Evolutionary conservation across 2,329 filamentous ascomycete genomes (phyloP), one percentile per base, ranked within the genome.

Genomic region (Venturia aucupariae): DNA sequence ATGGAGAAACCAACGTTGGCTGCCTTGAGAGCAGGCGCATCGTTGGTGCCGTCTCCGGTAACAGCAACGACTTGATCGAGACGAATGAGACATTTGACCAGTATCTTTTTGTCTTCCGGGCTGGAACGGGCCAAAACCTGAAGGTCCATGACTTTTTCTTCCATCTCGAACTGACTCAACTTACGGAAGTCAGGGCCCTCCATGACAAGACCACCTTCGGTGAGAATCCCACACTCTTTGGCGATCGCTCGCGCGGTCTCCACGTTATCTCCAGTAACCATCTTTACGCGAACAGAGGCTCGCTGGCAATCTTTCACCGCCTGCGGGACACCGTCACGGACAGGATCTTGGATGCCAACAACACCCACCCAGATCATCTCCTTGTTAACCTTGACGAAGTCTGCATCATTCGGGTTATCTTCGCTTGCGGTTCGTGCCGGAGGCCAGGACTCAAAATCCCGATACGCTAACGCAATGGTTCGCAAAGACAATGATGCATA

Each of bases 1-100:
- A 93, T 93, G 22, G 89, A 90, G 75, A 93, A 92, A 32, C 90
- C 90, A 60, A 93, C 87, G 71, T 93, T 89, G 7, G 90, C 90
- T 70, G 87, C 87, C 76, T 90, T 92, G 60, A 93, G 81, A 61
- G 90, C 90, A 32, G 89, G 89, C 4, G 89, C 90, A 75, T 93
- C 90, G 73, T 93, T 93, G 69, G 90, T 92, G 64, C 90, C 90
- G 70, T 93, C 90, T 68, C 90, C 90, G 38, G 90, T 93, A 13
- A 92, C 90, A 55, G 90, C 90, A 62, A 93, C 90, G 19, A 87
- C 91, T 73, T 93, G 88, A 27, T 86, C 86, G 66, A 88, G 81
- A 60, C 84, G 81, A 69, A 86, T 86, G 1, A 90, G 77, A 48
- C 83, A 79, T 69, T 82, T 84, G 39, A 89, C 86, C 41, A 90